Base-by-base conservation (phyloP, 495 filamentous ascomycete species). In the Penicillium angulare region DNA sequence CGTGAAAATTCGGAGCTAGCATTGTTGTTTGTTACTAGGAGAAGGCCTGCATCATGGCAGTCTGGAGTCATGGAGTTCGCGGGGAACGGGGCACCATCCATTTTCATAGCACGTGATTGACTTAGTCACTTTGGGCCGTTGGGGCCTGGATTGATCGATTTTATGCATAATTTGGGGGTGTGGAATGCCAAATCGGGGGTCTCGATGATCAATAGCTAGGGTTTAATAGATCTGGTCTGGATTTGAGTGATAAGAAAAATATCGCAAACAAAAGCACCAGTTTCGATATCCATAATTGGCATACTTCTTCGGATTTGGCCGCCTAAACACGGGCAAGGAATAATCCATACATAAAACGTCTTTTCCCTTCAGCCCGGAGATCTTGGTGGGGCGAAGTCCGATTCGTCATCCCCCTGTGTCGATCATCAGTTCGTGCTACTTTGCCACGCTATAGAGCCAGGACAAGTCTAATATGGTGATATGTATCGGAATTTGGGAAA, bases 1-100 rank as follows among this genome's bases (percentile, higher is more conserved):
- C 23, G 16, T 55, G 52, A n/a, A 56, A 52, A 17, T 60, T 60
- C 20, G 57, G 50, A 40, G 57, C 53, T 38, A 60, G 47, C 57
- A 60, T 60, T 43, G 34, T 17, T 16, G 17, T 12, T 46, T 27
- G 22, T 34, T 13, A 33, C 43, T 33, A 33, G 20, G 43, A 46
- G 26, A 34, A 33, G 43, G 31, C 43, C 43, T 46, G 29, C 31
- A 35, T 46, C 18, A 46, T 33, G 9, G 42, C 38, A 35, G 5
- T 40, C 7, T 34, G 29, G 20, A 23, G 29, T 20, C 17, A 7
- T 31, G 17, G 13, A 31, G 27, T 31, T 31, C 56, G 56, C 52
- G 56, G 56, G 56, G 56, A 53, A 57, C 36, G 31, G 44, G 44
- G 31, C 27, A 15, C 38, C 40, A 46, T 46, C 29, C 43, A 34